These are phyloP conservation scores for Hypomontagnella submonticulosa DNA, from an alignment of 495 filamentous ascomycete species.

Conservation along the genomic window DNA sequence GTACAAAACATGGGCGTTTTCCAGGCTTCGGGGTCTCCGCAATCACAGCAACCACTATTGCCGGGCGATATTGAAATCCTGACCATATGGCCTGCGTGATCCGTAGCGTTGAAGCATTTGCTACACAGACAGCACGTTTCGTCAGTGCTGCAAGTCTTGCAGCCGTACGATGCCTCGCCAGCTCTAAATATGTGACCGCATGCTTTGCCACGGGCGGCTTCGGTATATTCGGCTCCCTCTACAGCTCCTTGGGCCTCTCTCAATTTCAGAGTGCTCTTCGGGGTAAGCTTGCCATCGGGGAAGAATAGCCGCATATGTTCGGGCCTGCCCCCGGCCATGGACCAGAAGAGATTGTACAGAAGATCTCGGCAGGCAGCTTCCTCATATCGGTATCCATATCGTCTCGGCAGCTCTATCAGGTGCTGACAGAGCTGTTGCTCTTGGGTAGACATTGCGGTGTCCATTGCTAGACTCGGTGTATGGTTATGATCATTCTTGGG, in stretches of 20 bases:
- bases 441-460: conserved; percentile 69
- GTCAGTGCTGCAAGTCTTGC: conserved; percentile 89
- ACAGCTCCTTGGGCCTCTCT: conserved; percentile 87
- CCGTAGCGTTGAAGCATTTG: conserved; percentile 93
- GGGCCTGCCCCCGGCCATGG: conserved; percentile 76
- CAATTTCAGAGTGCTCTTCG: conserved; percentile 74
- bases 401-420: conserved; percentile 75
- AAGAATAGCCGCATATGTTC: conserved; percentile 83
- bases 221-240: conserved; percentile 94
- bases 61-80: conserved; percentile 85
- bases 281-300: conserved; percentile 70
- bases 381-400: conserved; percentile 77
- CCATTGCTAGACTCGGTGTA: conserved; percentile 48
- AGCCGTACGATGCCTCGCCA: conserved; percentile 92
- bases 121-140: conserved; percentile 89
- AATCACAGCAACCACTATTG: conserved; percentile 96
- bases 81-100: conserved; percentile 94
- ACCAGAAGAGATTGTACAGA: conserved; percentile 83
- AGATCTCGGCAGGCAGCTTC: conserved; percentile 74
- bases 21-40: conserved; percentile 96
- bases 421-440: conserved; percentile 82
- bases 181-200: conserved; percentile 96
- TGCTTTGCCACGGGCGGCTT: conserved; percentile 89
- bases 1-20: conserved; percentile 86
- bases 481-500: conserved; percentile 30